Evolutionary conservation across 805 yeast species (phyloP).

Genomic region (Suhomyces sp.): DNA sequence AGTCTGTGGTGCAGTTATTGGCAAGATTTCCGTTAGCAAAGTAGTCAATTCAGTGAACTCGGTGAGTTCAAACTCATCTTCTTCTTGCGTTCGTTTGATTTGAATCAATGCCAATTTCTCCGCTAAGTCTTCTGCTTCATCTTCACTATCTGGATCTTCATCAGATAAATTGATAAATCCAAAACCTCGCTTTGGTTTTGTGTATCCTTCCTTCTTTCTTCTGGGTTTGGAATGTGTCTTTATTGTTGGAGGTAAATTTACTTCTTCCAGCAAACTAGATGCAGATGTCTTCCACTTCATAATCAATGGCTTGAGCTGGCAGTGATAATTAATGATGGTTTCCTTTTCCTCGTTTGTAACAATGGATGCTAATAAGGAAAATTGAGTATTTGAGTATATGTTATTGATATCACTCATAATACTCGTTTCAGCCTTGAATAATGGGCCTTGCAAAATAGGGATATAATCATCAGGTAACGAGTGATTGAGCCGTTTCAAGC

Average conservation of each 20-base stretch:
- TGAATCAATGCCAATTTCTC: background rate
- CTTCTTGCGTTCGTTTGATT: slow-evolving; percentile 1
- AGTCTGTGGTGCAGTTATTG: background rate
- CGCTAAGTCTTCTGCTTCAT: slow-evolving; percentile 3
- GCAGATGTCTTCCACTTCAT: slow-evolving; percentile 16
- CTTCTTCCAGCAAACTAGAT: background rate
- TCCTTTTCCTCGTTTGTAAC: slow-evolving; percentile 6
- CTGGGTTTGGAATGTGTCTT: slow-evolving; percentile 17
- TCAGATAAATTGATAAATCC: slow-evolving; percentile 25
- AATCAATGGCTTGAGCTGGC: slow-evolving; percentile 29
- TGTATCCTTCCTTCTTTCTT: slow-evolving; percentile 8
- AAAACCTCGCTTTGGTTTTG: slow-evolving; percentile 27
- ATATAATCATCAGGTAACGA: background rate
- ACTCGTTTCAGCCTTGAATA: background rate
- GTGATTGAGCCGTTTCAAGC: slow-evolving; percentile 1
- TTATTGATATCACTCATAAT: slow-evolving; percentile 13
- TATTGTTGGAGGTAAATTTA: background rate
- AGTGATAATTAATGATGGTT: slow-evolving; percentile 14
- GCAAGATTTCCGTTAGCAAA: slow-evolving; percentile 2
- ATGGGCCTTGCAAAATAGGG: slow-evolving; percentile 29
- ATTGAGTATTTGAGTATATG: slow-evolving; percentile 13
- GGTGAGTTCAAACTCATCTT: slow-evolving; percentile 1
- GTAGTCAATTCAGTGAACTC: background rate
- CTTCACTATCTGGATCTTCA: slow-evolving; percentile 3
- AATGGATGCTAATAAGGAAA: slow-evolving; percentile 17